Percentiles rank a stretch among this genome's conserved stretches.
Evolutionary conservation across 2,329 filamentous ascomycete genomes (phyloP).

Genomic region (Venturia carpophila): DNA sequence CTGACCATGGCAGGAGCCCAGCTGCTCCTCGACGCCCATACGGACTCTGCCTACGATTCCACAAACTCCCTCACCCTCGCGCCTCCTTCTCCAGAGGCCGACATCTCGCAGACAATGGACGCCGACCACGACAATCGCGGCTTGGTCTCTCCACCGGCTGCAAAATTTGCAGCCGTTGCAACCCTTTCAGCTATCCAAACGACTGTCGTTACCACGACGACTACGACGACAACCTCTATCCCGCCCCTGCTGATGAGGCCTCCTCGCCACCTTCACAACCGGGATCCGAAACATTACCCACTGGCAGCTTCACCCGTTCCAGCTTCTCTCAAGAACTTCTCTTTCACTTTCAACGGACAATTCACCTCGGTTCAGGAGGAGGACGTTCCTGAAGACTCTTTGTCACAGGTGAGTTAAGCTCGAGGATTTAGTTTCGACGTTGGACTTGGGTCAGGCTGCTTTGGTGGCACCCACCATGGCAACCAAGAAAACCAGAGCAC

Average conservation of each 20-base stretch:
- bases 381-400: constrained; percentile 46
- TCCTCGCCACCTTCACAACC: constrained; percentile 58
- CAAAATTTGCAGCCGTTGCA: constrained; percentile 38
- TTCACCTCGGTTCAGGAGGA: constrained; percentile 56
- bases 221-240: constrained; percentile 73
- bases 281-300: constrained; percentile 86
- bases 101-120: constrained; percentile 7
- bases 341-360: constrained; percentile 59
- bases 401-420: constrained; percentile 44
- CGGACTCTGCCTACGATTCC: constrained; percentile 7
- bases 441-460: not conserved
- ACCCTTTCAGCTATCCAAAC: constrained; percentile 57
- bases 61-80: constrained; percentile 11
- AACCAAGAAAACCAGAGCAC: not conserved
- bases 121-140: constrained; percentile 3
- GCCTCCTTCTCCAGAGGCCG: constrained; percentile 15
- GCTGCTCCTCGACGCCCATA: not conserved
- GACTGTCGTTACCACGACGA: constrained; percentile 77
- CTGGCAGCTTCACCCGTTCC: constrained; percentile 78
- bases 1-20: constrained; percentile 7
- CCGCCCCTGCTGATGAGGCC: constrained; percentile 75
- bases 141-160: not conserved
- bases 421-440: not conserved
- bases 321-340: constrained; percentile 66
- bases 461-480: not conserved